Evolutionary conservation across 2,329 filamentous ascomycete species (phyloP).

Genomic region (Xylaria sp.): DNA sequence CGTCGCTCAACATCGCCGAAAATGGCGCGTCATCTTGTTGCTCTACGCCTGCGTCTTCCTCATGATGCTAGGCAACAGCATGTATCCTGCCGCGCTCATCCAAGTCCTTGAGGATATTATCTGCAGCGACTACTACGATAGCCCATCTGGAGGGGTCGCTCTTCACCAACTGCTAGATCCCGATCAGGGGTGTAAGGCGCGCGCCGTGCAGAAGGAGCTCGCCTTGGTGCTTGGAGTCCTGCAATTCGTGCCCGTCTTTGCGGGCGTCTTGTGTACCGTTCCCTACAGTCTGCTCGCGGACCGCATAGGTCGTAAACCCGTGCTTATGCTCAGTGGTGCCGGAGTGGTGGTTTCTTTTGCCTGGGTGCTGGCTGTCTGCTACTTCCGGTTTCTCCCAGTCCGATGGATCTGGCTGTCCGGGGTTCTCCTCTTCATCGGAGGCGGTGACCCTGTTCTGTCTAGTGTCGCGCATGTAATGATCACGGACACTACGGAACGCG

Average conservation of each 20-base stretch:
- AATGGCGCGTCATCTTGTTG: slow-evolving; percentile 35
- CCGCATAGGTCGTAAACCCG: slow-evolving; percentile 20
- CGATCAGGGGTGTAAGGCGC: slow-evolving; percentile 5
- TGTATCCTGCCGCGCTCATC: slow-evolving; percentile 23
- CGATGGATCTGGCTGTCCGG: slow-evolving; percentile 24
- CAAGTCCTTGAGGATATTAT: slow-evolving; percentile 22
- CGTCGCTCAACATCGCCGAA: slow-evolving; percentile 3
- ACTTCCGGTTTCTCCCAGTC: slow-evolving; percentile 22
- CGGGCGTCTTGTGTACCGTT: slow-evolving; percentile 26
- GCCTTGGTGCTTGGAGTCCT: slow-evolving; percentile 19
- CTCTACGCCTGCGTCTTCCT: slow-evolving; percentile 11
- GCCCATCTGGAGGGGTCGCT: not conserved
- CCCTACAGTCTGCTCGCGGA: slow-evolving; percentile 27
- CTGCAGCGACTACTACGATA: slow-evolving; percentile 10
- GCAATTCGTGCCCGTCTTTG: slow-evolving; percentile 25
- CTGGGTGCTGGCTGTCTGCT: slow-evolving; percentile 27
- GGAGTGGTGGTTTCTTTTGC: slow-evolving; percentile 1
- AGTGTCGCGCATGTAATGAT: slow-evolving; percentile 28
- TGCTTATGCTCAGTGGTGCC: slow-evolving; percentile 27
- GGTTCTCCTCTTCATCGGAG: slow-evolving; percentile 25
- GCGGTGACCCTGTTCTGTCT: slow-evolving; percentile 26
- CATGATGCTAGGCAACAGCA: slow-evolving; percentile 24
- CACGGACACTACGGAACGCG: slow-evolving; percentile 13
- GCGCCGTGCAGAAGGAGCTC: slow-evolving; percentile 25
- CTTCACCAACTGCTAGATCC: not conserved